Percentiles rank a stretch among this genome's conserved stretches.
These are phyloP conservation scores for Talaromyces albobiverticillius DNA, from an alignment of 2,329 filamentous ascomycete species.

Conservation along the genomic window DNA sequence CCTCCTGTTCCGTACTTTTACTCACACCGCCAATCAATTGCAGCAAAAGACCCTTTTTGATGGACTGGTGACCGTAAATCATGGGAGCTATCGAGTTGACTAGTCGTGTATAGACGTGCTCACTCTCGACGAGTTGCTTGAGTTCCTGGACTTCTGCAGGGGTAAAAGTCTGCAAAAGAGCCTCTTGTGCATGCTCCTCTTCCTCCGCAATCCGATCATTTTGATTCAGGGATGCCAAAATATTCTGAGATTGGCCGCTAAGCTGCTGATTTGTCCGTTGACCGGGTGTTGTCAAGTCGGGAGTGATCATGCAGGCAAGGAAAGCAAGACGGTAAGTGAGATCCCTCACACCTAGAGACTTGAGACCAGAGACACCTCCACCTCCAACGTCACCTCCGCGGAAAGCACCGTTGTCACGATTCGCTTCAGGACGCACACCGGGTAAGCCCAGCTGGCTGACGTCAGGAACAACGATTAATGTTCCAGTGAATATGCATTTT, in stretches of 20 bases:
- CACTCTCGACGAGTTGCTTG: constrained; percentile 87
- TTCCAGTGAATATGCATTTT: constrained; percentile 96
- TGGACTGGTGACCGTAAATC: constrained; percentile 94
- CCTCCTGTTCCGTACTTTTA: constrained; percentile 80
- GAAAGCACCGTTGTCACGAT: constrained; percentile 75
- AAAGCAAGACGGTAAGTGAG: constrained; percentile 96
- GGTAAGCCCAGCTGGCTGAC: constrained; percentile 92
- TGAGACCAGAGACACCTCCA: constrained; percentile 80
- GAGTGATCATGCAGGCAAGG: constrained; percentile 91
- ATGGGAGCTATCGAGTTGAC: constrained; percentile 94
- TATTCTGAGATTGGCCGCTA: constrained; percentile 74
- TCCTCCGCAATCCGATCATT: constrained; percentile 66
- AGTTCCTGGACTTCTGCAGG: constrained; percentile 86
- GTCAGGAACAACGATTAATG: constrained; percentile 93
- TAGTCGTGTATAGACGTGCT: constrained; percentile 89
- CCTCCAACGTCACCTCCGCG: constrained; percentile 79
- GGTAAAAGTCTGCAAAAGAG: constrained; percentile 82
- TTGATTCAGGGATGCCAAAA: constrained; percentile 79
- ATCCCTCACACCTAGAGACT: constrained; percentile 89
- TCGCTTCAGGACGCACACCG: constrained; percentile 75
- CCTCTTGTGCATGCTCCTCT: constrained; percentile 82
- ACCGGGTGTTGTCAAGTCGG: constrained; percentile 78
- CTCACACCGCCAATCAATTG: constrained; percentile 95
- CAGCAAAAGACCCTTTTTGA: constrained; percentile 93
- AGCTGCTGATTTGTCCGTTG: constrained; percentile 67